A percentile compares a stretch with the other conserved stretches of the same genome.
Evolutionary conservation across 116 monocot species (phyloP).

Genomic region (Thalassia testudinum): DNA sequence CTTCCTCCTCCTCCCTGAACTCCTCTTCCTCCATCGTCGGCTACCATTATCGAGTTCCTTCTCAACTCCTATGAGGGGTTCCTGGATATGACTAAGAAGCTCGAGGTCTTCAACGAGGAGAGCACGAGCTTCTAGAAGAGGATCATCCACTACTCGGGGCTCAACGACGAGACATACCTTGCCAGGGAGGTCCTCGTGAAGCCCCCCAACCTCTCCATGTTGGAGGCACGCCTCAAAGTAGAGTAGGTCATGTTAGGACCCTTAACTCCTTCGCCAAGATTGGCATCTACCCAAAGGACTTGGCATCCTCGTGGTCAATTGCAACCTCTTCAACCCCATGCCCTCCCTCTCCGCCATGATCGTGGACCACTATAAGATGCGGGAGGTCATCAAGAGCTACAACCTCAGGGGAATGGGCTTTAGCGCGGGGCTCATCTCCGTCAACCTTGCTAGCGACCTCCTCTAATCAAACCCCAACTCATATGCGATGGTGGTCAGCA

Average conservation of each 20-base stretch:
- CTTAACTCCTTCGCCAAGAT: constrained; percentile 3
- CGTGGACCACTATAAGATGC: constrained; percentile 5
- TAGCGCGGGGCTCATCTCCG: constrained; percentile 12
- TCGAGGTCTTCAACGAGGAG: constrained; percentile 4
- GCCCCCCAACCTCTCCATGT: constrained; percentile 7
- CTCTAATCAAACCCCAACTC: constrained; percentile 9
- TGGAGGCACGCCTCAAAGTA: constrained; percentile 8
- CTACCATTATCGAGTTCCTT: too few relatives aligned
- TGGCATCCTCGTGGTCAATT: constrained; percentile 9
- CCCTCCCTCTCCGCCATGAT: constrained; percentile 11
- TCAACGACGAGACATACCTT: constrained; percentile 7
- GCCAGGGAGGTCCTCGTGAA: background rate
- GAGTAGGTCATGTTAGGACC: constrained; percentile 13
- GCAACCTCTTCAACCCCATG: constrained; percentile 7
- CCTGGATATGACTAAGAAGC: background rate
- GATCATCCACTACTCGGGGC: constrained; percentile 11
- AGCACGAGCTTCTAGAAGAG: constrained; percentile 7
- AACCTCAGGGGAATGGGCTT: constrained; percentile 12
- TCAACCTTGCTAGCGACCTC: constrained; percentile 16
- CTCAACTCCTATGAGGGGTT: constrained; percentile 9
- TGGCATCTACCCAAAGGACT: constrained; percentile 1
- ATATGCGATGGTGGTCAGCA: constrained; percentile 7
- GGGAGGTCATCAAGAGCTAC: constrained; percentile 2
- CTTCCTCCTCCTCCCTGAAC: too few relatives aligned
- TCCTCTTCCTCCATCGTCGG: too few relatives aligned